These are phyloP conservation scores for Blechomonas ayalai DNA, from an alignment of 208 protist genomes.

Conservation along the genomic window DNA sequence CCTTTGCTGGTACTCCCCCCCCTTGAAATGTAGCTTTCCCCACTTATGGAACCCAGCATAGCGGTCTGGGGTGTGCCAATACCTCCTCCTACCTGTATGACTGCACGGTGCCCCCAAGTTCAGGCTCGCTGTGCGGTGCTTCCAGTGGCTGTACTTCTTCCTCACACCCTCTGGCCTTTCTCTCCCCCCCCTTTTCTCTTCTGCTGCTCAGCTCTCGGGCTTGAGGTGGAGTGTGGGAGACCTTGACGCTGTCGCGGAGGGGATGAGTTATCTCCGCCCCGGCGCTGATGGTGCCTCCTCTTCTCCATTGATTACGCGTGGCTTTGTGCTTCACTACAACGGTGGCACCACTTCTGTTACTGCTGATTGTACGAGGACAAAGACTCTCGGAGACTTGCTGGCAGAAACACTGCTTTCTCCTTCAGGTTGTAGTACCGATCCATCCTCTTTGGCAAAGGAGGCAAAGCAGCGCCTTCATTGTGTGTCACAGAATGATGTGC, in stretches of 20 bases:
- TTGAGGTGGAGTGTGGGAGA: too few species aligned
- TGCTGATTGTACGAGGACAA: conserved; percentile 5
- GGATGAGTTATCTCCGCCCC: too few species aligned
- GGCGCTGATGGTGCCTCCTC: too few species aligned
- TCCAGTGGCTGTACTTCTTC: neutral
- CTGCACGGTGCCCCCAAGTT: conserved; percentile 5
- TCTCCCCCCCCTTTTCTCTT: neutral
- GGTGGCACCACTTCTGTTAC: conserved; percentile 7
- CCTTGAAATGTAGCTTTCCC: too few species aligned
- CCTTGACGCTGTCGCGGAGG: too few species aligned
- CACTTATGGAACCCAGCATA: too few species aligned
- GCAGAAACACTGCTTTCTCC: conserved; percentile 5
- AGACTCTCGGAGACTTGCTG: conserved; percentile 8
- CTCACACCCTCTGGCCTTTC: neutral
- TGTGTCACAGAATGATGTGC: neutral
- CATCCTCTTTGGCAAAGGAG: neutral
- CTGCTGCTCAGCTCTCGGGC: too few species aligned
- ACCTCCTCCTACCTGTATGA: too few species aligned
- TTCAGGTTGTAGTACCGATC: neutral
- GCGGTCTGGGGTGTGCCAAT: too few species aligned
- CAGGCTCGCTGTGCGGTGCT: conserved; percentile 12
- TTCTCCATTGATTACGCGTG: conserved; percentile 1
- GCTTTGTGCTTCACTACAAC: conserved; percentile 9
- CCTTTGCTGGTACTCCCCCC: too few species aligned
- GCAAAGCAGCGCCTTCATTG: conserved; percentile 2